Conservation (phyloP, 768 basidiomycete species). For the Trametes cubensis region DNA sequence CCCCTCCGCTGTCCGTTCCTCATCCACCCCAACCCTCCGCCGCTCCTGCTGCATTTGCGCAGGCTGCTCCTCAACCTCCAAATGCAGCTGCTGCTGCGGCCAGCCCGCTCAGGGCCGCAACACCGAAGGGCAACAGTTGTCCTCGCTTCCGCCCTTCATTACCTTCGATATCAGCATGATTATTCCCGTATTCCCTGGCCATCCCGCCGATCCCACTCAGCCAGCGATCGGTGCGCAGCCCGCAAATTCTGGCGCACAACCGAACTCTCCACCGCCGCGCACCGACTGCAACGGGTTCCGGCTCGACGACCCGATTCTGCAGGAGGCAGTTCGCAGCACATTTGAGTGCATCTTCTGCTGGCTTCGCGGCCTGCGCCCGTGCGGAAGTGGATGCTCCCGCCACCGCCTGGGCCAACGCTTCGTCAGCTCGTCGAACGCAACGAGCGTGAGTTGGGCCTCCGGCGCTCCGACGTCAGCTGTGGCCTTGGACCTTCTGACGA, state of each 20-base stretch:
- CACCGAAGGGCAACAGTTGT: slow-evolving; percentile 2
- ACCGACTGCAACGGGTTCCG: slow-evolving; percentile 20
- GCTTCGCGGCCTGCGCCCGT: slow-evolving; percentile 38
- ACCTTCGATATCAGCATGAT: slow-evolving; percentile 30
- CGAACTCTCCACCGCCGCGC: slow-evolving; percentile 5
- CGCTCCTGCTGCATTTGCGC: background rate
- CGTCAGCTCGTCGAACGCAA: slow-evolving; percentile 73
- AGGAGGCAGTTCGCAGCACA: slow-evolving; percentile 15
- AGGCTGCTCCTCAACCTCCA: slow-evolving; percentile 1
- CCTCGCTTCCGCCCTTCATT: slow-evolving; percentile 21
- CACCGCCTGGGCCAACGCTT: slow-evolving; percentile 68
- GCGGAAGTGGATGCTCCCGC: slow-evolving; percentile 59
- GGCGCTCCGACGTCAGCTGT: slow-evolving; percentile 74
- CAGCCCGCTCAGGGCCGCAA: slow-evolving; percentile 1
- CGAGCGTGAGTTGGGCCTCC: slow-evolving; percentile 71
- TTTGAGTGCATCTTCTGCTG: slow-evolving; percentile 18
- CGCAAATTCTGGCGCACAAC: background rate
- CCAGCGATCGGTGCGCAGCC: slow-evolving; percentile 4
- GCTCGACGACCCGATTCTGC: slow-evolving; percentile 16
- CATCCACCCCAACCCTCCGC: slow-evolving; percentile 5
- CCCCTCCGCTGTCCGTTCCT: slow-evolving; percentile 6
- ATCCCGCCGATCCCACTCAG: slow-evolving; percentile 6
- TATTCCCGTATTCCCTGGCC: slow-evolving; percentile 23
- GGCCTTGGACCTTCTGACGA: slow-evolving; percentile 54
- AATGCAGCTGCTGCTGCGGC: background rate